Evolutionary conservation across 2,329 filamentous ascomycete genomes (phyloP).

Genomic region (Didymella segeticola): DNA sequence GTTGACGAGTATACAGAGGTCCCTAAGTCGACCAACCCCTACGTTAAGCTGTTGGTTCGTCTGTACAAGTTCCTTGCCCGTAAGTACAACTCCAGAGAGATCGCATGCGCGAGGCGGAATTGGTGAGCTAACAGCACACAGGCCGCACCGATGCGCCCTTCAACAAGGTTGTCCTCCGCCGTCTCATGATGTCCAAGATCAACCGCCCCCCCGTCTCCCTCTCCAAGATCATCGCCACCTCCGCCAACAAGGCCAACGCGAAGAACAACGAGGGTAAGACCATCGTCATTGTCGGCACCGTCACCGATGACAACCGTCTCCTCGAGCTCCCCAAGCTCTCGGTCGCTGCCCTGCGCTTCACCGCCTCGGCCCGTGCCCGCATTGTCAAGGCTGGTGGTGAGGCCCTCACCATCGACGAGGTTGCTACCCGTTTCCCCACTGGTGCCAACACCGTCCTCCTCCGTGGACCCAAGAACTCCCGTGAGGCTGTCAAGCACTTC

Average conservation of each 20-base stretch:
- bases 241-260: conserved; percentile 58
- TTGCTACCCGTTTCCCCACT: conserved; percentile 92
- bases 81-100: conserved; percentile 60
- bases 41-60: conserved; percentile 97
- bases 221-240: conserved; percentile 78
- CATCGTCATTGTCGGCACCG: conserved; percentile 71
- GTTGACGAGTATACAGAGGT: conserved; percentile 50
- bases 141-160: conserved; percentile 96
- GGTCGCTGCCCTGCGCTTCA: conserved; percentile 95
- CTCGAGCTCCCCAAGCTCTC: conserved; percentile 84
- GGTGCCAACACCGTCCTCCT: conserved; percentile 97
- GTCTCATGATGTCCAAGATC: conserved; percentile 98
- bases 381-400: conserved; percentile 94
- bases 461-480: conserved; percentile 96
- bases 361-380: conserved; percentile 90
- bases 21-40: conserved; percentile 94
- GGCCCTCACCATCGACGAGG: conserved; percentile 94
- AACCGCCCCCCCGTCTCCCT: conserved; percentile 89
- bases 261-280: conserved; percentile 76
- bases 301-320: conserved; percentile 21
- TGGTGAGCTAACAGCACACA: conserved; percentile 51
- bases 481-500: conserved; percentile 99
- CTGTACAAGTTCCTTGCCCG: conserved; percentile 96
- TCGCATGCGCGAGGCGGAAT: conserved; percentile 13
- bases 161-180: conserved; percentile 98